Evolutionary conservation across 192 early-diverging fungal genomes (phyloP).

Genomic region (Mortierella claussenii): DNA sequence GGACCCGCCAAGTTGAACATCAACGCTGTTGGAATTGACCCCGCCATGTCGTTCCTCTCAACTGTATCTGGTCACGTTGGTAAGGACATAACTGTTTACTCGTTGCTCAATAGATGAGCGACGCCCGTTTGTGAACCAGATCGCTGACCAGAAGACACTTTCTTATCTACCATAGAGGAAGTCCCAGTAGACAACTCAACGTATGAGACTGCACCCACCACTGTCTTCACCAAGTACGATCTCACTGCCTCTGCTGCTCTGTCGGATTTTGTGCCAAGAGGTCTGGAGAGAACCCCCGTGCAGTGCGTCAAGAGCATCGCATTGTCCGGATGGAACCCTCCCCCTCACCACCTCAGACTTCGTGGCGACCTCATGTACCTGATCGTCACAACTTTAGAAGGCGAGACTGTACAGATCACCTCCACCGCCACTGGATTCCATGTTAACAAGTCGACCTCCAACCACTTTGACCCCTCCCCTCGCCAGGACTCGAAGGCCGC

Average conservation of each 20-base stretch:
- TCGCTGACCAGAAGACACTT: no score
- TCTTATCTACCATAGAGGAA: constrained; percentile 41
- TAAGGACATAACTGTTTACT: no score
- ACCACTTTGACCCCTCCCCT: constrained; percentile 70
- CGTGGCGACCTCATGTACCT: constrained; percentile 94
- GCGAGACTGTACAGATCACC: constrained; percentile 87
- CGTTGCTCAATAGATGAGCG: no score
- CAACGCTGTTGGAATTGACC: constrained; percentile 72
- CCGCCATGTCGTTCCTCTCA: constrained; percentile 77
- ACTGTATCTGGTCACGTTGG: constrained; percentile 68
- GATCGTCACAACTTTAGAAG: constrained; percentile 87
- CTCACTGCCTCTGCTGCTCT: constrained; percentile 57
- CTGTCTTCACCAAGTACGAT: constrained; percentile 62
- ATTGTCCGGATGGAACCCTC: constrained; percentile 95
- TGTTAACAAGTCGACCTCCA: constrained; percentile 82
- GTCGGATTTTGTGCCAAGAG: constrained; percentile 64
- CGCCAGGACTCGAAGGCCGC: constrained; percentile 54
- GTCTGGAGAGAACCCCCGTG: constrained; percentile 62
- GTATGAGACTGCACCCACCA: constrained; percentile 55
- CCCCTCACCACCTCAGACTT: constrained; percentile 76
- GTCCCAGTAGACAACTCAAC: constrained; percentile 39
- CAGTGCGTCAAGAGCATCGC: constrained; percentile 78
- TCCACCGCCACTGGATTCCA: constrained; percentile 86
- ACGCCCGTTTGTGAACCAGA: no score
- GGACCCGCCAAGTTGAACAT: constrained; percentile 73